Conservation (phyloP, 2,329 filamentous ascomycete species). For the Cercospora sesami region DNA sequence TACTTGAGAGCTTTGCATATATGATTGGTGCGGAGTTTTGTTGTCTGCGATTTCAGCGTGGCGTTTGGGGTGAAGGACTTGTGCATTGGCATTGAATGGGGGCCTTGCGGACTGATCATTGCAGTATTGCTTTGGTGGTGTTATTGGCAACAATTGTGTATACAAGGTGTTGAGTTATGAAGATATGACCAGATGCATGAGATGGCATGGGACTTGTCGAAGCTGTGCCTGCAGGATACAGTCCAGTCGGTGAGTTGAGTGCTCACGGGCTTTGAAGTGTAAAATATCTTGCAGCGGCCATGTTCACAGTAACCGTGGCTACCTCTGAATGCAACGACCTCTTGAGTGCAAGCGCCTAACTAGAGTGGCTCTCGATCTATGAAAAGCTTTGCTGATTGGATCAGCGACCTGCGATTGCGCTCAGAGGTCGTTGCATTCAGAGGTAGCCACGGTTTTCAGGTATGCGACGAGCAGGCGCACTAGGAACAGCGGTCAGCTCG, state of each 20-base stretch:
- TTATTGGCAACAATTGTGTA: not conserved
- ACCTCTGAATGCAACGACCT: no score
- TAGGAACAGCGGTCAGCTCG: not conserved
- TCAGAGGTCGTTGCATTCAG: no score
- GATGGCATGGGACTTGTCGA: not conserved
- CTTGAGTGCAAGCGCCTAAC: no score
- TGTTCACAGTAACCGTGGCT: no score
- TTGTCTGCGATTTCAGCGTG: conserved; percentile 13
- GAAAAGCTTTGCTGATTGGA: no score
- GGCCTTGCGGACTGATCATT: not conserved
- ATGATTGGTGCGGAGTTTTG: not conserved
- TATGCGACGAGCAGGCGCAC: not conserved
- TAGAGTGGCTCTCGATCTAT: no score
- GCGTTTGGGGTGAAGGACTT: conserved; percentile 5
- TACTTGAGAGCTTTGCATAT: not conserved
- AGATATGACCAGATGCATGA: not conserved
- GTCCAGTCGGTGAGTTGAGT: not conserved
- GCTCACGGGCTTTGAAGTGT: no score
- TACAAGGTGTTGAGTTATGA: not conserved
- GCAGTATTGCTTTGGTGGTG: not conserved
- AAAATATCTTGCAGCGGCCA: no score
- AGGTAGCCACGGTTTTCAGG: no score
- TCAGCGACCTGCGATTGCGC: no score
- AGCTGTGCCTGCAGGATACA: not conserved
- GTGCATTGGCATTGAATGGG: not conserved